Evolutionary conservation across 148 eudicot species (phyloP).

Genomic region (Fagopyrum homotropicum): DNA sequence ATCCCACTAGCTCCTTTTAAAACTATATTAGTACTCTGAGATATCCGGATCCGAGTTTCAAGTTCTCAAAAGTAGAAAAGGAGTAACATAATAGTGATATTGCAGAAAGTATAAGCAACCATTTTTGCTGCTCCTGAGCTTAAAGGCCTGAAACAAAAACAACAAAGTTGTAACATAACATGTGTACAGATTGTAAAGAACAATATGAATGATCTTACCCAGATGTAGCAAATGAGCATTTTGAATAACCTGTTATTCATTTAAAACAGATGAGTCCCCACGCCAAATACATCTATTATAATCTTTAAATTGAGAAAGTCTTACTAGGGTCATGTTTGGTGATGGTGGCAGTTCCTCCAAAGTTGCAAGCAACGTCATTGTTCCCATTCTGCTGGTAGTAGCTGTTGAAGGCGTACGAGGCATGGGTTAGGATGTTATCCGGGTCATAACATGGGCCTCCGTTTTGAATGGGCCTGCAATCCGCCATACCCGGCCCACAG

Average conservation of each 20-base stretch:
- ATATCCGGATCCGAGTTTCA: too few relatives aligned
- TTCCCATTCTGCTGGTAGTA: constrained; percentile 91
- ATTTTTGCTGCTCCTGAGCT: constrained; percentile 17
- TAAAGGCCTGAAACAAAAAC: constrained; percentile 15
- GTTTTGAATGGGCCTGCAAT: constrained; percentile 49
- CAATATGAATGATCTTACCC: constrained; percentile 16
- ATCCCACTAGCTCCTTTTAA: too few relatives aligned
- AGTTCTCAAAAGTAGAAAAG: constrained; percentile 27
- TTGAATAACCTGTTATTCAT: constrained; percentile 34
- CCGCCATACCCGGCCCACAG: constrained; percentile 64
- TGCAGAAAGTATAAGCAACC: constrained; percentile 17
- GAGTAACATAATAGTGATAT: constrained; percentile 17
- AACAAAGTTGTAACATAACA: background rate
- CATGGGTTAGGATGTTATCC: constrained; percentile 57
- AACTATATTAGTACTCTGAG: too few relatives aligned
- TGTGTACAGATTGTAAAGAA: background rate
- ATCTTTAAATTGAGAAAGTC: background rate
- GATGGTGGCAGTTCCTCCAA: constrained; percentile 72
- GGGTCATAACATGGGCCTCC: constrained; percentile 69
- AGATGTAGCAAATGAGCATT: constrained; percentile 29
- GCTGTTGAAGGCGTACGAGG: constrained; percentile 79
- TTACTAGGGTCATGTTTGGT: constrained; percentile 64
- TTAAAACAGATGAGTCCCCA: background rate
- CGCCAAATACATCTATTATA: background rate
- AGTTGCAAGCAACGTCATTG: constrained; percentile 70